These are phyloP conservation scores for Trichoderma gamsii DNA, from an alignment of 495 filamentous ascomycete genomes.

Conservation along the genomic window DNA sequence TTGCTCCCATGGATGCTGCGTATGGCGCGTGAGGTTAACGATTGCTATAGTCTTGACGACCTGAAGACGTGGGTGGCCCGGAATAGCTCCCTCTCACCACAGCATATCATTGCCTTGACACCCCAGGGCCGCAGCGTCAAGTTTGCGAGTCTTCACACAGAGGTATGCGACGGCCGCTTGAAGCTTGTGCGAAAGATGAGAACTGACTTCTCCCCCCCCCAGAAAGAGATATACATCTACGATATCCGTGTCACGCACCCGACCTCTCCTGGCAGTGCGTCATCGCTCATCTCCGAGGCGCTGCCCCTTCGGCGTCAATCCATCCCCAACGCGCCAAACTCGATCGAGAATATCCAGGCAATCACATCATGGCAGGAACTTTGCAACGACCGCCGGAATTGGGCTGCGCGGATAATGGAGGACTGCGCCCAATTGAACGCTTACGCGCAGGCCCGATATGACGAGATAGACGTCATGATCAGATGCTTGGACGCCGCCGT, in stretches of 20 bases:
- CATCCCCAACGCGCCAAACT: constrained; percentile 60
- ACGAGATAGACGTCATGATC: constrained; percentile 65
- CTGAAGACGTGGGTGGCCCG: constrained; percentile 68
- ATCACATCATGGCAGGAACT: constrained; percentile 76
- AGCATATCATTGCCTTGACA: constrained; percentile 77
- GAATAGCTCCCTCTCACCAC: constrained; percentile 57
- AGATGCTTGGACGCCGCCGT: constrained; percentile 70
- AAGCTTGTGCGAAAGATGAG: not conserved
- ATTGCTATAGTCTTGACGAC: constrained; percentile 41
- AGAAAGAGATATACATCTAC: constrained; percentile 87
- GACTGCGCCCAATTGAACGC: constrained; percentile 56
- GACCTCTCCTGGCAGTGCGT: constrained; percentile 33
- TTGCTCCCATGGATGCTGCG: not conserved
- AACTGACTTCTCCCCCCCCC: constrained; percentile 18
- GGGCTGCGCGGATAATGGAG: constrained; percentile 64
- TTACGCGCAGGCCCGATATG: constrained; percentile 41
- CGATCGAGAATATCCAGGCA: constrained; percentile 63
- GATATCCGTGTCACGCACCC: constrained; percentile 61
- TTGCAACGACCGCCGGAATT: constrained; percentile 64
- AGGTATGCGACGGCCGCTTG: constrained; percentile 50
- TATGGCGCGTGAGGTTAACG: not conserved
- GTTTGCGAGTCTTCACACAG: constrained; percentile 63
- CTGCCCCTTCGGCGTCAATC: constrained; percentile 54
- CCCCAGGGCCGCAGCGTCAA: constrained; percentile 74
- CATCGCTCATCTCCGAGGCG: constrained; percentile 42